Conservation (phyloP, 305 asterid genomes). For the Solanum aculeatissimum region DNA sequence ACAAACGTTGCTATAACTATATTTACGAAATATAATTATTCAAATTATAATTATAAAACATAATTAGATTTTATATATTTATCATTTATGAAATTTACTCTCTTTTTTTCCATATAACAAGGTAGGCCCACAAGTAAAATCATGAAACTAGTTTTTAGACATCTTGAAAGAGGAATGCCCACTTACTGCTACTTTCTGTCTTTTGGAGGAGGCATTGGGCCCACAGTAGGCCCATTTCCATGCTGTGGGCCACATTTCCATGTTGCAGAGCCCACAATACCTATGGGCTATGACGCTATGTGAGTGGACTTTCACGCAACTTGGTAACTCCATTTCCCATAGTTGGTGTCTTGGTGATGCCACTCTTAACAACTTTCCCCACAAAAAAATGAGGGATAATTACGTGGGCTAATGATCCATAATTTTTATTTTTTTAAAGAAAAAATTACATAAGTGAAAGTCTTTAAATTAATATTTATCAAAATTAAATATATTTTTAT, state of each 20-base stretch:
- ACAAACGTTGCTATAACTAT: no score
- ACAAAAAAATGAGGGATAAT: no score
- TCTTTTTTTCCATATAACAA: no score
- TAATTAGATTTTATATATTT: no score
- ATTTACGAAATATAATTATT: no score
- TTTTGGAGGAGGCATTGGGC: background rate
- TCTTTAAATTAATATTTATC: no score
- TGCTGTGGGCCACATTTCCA: background rate
- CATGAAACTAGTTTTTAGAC: background rate
- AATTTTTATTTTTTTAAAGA: no score
- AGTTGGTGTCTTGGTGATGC: background rate
- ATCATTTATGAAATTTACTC: no score
- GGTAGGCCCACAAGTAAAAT: conserved; percentile 17
- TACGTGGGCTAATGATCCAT: no score
- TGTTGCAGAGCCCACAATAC: background rate
- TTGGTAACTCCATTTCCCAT: background rate
- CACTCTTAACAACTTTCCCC: background rate
- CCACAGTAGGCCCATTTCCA: background rate
- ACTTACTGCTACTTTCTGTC: background rate
- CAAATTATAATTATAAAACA: no score
- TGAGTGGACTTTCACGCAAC: background rate
- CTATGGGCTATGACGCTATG: background rate
- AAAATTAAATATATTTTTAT: no score
- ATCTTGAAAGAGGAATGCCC: background rate
- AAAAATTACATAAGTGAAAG: no score